Evolutionary conservation across 176 grass and related monocot genomes (phyloP), one percentile per base, ranked within the genome.

Genomic region (Oryza glumipatula): DNA sequence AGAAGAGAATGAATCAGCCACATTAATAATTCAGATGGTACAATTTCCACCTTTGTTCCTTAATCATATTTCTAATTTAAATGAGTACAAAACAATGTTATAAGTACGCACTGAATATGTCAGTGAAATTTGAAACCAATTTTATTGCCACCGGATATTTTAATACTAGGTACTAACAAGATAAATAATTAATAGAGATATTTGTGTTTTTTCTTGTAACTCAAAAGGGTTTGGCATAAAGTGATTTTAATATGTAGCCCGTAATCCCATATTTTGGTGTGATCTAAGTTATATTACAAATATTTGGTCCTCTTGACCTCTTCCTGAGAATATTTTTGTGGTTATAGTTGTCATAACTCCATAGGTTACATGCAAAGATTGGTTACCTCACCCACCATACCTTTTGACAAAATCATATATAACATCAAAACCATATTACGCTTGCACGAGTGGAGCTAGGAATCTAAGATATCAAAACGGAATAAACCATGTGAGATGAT

Each of bases 291-390:
- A 21, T 0, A 23, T 1, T 35, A 65, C 11, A 14, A 23, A 75
- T 39, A 75, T 52, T 54, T 47, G 45, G 36, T 35, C 23, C 23
- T 24, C 23, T 24, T 26, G 75, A 5, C 22, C 22, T 45, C 21
- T 28, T 21, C 19, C 47, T 44, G 17, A 16, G 65, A 85, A 77
- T 78, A 85, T 61, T 85, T 23, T 22, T 23, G 14, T 23, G 21
- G 83, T 8, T 22, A 33, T 49, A 67, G 60, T 32, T 39, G 64
- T 76, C 44, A 35, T 8, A 38, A 33, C 60, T 74, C 32, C 60
- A 67, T 39, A 15, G 17, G 12, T 21, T 36, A 52, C 12, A 10
- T 75, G 28, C 15, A 63, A 12, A 6, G 54, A 39, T 22, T 51
- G 44, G 11, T 77, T 69, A 73, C 70, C 56, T 58, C 19, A 58